A percentile compares a stretch with the other conserved stretches of the same genome.
Conservation (phyloP, 75 land plant species). For the Isoetes taiwanensis region DNA sequence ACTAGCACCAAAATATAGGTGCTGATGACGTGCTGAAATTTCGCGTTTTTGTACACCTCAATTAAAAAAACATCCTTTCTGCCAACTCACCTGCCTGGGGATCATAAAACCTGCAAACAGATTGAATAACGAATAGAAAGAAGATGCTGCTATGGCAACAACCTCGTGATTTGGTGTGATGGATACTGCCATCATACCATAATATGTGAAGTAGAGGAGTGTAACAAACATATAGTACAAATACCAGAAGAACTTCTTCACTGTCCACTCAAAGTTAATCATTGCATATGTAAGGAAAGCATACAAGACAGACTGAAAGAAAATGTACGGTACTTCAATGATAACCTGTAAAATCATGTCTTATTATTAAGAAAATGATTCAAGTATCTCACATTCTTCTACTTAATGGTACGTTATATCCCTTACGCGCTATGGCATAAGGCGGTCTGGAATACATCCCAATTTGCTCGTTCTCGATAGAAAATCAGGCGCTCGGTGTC, state of each 20-base stretch:
- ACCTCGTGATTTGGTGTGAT: background rate
- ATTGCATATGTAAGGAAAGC: background rate
- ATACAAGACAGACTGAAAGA: background rate
- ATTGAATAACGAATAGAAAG: conserved; percentile 3
- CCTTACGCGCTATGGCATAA: conserved; percentile 11
- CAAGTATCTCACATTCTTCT: too few species aligned
- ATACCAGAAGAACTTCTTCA: background rate
- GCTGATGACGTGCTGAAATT: too few species aligned
- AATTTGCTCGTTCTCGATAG: conserved; percentile 3
- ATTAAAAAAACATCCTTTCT: too few species aligned
- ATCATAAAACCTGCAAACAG: background rate
- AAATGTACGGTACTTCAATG: background rate
- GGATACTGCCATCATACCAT: background rate
- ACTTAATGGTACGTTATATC: too few species aligned
- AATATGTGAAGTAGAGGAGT: background rate
- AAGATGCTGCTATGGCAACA: background rate
- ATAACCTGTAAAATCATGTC: conserved; percentile 24
- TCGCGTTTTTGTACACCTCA: too few species aligned
- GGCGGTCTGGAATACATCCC: background rate
- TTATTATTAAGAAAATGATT: too few species aligned
- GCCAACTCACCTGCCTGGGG: conserved; percentile 28
- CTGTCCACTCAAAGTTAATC: background rate
- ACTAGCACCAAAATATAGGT: too few species aligned
- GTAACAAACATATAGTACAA: background rate
- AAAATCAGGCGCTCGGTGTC: background rate